phyloP scores from a whole-genome alignment of 768 basidiomycete genomes.

The Coprinopsis marcescibilis region DNA sequence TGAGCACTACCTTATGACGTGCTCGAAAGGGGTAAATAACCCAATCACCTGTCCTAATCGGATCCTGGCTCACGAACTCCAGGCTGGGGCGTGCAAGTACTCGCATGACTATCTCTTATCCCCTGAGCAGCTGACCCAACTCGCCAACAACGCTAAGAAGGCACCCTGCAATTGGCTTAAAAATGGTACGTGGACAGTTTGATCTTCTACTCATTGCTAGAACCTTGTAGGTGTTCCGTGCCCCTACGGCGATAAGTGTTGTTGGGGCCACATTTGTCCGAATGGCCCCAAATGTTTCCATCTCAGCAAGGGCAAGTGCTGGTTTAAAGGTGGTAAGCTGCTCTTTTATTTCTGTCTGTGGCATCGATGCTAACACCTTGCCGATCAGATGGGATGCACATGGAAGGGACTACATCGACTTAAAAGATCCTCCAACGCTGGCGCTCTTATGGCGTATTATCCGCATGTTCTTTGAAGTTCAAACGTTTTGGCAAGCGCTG shows the following conservation, averaged over 20 bases:
- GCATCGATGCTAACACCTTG: neutral
- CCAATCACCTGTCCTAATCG: slow-evolving; percentile 7
- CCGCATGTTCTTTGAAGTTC: neutral
- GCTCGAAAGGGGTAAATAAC: slow-evolving; percentile 64
- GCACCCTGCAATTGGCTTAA: slow-evolving; percentile 83
- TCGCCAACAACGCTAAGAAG: slow-evolving; percentile 76
- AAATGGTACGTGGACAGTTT: slow-evolving; percentile 42
- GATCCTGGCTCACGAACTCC: slow-evolving; percentile 15
- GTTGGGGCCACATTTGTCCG: slow-evolving; percentile 82
- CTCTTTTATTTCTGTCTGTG: neutral
- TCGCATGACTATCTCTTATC: slow-evolving; percentile 76
- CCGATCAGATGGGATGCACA: slow-evolving; percentile 39
- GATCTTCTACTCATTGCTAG: slow-evolving; percentile 3
- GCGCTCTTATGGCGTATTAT: neutral
- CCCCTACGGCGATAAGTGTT: slow-evolving; percentile 70
- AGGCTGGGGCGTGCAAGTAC: slow-evolving; percentile 71
- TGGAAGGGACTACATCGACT: slow-evolving; percentile 20
- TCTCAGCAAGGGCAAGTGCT: slow-evolving; percentile 75
- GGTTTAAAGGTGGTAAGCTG: slow-evolving; percentile 71
- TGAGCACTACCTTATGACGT: slow-evolving; percentile 77
- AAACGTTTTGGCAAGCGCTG: too few species aligned
- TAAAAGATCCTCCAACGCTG: neutral
- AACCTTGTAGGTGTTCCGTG: slow-evolving; percentile 52
- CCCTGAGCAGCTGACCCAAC: slow-evolving; percentile 61
- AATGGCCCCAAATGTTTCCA: slow-evolving; percentile 71